Evolutionary conservation across 352 stramenopile species (phyloP).

Genomic region (Phytopythium montanum): DNA sequence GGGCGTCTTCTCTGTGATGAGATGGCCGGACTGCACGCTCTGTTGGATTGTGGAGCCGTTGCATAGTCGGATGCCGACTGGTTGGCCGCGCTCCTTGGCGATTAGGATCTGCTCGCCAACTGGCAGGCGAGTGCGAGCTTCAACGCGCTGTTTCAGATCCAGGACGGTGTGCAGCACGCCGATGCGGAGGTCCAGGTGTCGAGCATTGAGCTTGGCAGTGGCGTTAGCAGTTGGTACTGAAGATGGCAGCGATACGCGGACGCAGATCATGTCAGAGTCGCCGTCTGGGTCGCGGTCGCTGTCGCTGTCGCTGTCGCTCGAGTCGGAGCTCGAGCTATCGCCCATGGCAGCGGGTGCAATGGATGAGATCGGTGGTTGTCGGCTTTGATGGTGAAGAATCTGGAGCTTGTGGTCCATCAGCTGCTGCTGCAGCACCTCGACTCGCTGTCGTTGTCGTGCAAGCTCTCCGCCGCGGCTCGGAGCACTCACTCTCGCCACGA

Average conservation of each 20-base stretch:
- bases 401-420: conserved; percentile 56
- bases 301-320: background rate
- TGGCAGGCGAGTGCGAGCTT: conserved; percentile 13
- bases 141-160: conserved; percentile 25
- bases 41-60: conserved; percentile 12
- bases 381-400: conserved; percentile 23
- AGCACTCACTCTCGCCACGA: background rate
- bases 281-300: background rate
- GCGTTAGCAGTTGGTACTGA: conserved; percentile 1
- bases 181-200: conserved; percentile 21
- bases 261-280: background rate
- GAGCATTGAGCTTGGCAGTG: background rate
- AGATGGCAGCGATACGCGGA: conserved; percentile 9
- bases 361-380: background rate
- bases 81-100: conserved; percentile 9
- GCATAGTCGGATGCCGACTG: conserved; percentile 18
- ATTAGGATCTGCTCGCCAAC: conserved; percentile 31
- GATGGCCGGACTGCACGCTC: background rate
- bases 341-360: background rate
- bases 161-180: conserved; percentile 17
- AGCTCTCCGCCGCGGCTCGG: background rate
- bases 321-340: background rate
- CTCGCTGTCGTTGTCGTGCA: conserved; percentile 45
- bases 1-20: background rate
- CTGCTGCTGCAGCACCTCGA: conserved; percentile 61